Base-by-base conservation (phyloP, 306 rosid species). In the Trichosanthes truncata region DNA sequence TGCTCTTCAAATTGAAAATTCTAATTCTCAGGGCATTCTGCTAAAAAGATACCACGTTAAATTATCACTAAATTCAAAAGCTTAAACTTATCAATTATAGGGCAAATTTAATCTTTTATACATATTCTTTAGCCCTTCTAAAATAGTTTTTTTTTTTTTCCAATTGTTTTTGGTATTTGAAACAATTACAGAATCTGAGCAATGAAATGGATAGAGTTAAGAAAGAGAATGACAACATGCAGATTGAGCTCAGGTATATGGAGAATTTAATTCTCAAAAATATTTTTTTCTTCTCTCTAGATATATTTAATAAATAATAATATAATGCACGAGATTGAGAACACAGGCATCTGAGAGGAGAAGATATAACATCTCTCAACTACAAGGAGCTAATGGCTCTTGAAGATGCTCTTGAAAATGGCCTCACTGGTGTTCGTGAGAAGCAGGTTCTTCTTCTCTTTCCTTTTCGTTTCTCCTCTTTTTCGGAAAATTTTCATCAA, bases 191-290 rank as follows among this genome's bases (percentile, higher is more conserved):
- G 98, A 90, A 89, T 84, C 89, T 95, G 46, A 84, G 85, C 89
- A 87, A 86, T 77, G 98, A 95, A 89, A 80, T 95, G 79, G 97
- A 91, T 40, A 89, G 95, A 73, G 45, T 90, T 81, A 95, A 90
- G 85, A 95, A 95, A 83, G 98, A 95, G 81, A 92, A 95, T 79
- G 98, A 91, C 74, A 86, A 85, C 90, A 88, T 92, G 98, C 91
- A 92, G 84, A 87, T 92, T 80, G 84, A 92, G 74, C 92, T 92
- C 81, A 88, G 96, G 97, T 91, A 63, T 23, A 52, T 57, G 12
- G 14, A 21, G 14, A 57, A 57, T 57, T 60, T 36, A 36, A 36
- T 36, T 36, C 40, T 36, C 5, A 36, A 29, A 29, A 29, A 29
- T 36, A 36, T 36, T 36, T 36, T 36, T 4, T 8, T 43, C 0